A percentile compares a stretch with the other conserved stretches of the same genome.
Conservation (phyloP, 768 basidiomycete genomes). For the Galerina marginata region DNA sequence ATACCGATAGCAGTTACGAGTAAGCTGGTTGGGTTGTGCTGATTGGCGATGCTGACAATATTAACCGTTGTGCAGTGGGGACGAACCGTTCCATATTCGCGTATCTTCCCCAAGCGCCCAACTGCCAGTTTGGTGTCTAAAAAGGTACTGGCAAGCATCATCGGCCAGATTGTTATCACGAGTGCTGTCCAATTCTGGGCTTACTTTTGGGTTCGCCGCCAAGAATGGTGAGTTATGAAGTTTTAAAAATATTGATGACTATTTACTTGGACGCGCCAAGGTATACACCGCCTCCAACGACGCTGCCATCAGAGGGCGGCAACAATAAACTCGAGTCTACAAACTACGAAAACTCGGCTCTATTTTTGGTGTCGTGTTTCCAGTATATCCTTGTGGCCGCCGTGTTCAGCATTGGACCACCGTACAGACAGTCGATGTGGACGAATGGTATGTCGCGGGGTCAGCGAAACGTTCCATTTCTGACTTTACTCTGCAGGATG, state of each 20-base stretch:
- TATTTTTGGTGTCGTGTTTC: constrained; percentile 96
- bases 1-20: constrained; percentile 96
- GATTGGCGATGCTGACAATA: constrained; percentile 3
- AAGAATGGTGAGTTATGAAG: constrained; percentile 71
- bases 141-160: constrained; percentile 90
- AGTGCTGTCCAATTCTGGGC: constrained; percentile 83
- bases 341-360: constrained; percentile 90
- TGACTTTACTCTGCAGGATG: constrained; percentile 52
- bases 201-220: constrained; percentile 86
- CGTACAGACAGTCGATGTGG: constrained; percentile 94
- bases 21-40: constrained; percentile 45
- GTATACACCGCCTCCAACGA: constrained; percentile 74
- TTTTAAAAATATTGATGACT: background rate
- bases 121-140: constrained; percentile 96
- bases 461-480: constrained; percentile 2
- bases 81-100: constrained; percentile 86
- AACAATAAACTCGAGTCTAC: constrained; percentile 78
- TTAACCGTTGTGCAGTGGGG: constrained; percentile 74
- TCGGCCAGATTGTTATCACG: constrained; percentile 91
- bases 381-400: constrained; percentile 98
- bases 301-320: constrained; percentile 50
- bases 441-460: constrained; percentile 76
- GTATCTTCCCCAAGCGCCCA: constrained; percentile 87
- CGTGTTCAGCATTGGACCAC: constrained; percentile 97
- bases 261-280: constrained; percentile 39